A percentile compares a stretch with the other conserved stretches of the same genome.
These are phyloP conservation scores for Aspergillus pseudotamarii DNA, from an alignment of 2,329 filamentous ascomycete species.

Conservation along the genomic window DNA sequence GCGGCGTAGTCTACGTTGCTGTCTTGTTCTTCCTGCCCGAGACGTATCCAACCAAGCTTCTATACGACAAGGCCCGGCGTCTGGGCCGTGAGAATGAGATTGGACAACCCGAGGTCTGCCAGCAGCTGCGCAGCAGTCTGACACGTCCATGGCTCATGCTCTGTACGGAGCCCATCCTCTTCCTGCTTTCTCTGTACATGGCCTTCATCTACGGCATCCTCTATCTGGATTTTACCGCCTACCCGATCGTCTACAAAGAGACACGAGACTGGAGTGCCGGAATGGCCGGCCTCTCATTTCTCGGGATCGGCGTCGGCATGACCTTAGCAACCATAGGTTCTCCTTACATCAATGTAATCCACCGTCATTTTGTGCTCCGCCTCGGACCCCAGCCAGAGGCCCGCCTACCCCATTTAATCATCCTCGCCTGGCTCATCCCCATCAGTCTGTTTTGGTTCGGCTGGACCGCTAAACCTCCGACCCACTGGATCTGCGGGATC, in stretches of 20 bases:
- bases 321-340: conserved; percentile 30
- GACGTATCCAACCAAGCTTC: neutral
- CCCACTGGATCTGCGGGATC: conserved; percentile 19
- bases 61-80: neutral
- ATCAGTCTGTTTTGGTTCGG: conserved; percentile 22
- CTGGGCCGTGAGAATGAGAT: neutral
- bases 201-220: conserved; percentile 52
- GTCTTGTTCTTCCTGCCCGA: neutral
- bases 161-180: conserved; percentile 50
- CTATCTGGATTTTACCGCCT: conserved; percentile 53
- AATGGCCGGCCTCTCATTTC: conserved; percentile 47
- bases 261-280: conserved; percentile 47
- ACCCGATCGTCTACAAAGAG: conserved; percentile 50
- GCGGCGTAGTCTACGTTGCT: neutral
- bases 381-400: conserved; percentile 9
- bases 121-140: conserved; percentile 23
- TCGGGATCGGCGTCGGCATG: conserved; percentile 46
- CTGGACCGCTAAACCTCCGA: conserved; percentile 20
- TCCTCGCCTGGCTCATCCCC: conserved; percentile 19
- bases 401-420: conserved; percentile 18
- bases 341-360: conserved; percentile 38
- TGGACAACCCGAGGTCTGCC: neutral
- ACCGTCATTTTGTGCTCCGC: neutral
- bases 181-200: conserved; percentile 48
- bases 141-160: conserved; percentile 49